Percentiles rank a stretch among this genome's conserved stretches.
phyloP scores from a whole-genome alignment of 306 rosid species.

The Cucurbita moschata region DNA sequence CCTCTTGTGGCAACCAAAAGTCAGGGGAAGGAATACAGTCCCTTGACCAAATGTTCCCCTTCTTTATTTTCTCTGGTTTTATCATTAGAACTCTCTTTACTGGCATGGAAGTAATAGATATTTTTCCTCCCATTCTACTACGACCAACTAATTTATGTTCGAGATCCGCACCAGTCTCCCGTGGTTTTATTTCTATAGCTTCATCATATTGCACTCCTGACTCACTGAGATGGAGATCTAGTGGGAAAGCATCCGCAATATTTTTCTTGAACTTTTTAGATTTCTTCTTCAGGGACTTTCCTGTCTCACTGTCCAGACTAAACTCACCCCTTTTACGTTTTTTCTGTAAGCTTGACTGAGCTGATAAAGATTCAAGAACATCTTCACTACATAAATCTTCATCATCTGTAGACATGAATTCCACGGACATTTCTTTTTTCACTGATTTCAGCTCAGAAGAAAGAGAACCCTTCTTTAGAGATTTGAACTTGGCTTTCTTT shows the following conservation, averaged over 20 bases:
- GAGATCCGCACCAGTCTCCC: constrained; percentile 33
- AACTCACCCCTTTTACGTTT: constrained; percentile 56
- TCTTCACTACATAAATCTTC: constrained; percentile 33
- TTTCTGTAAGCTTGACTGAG: constrained; percentile 39
- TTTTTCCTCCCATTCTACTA: constrained; percentile 78
- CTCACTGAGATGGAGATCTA: constrained; percentile 45
- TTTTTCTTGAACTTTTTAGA: constrained; percentile 65
- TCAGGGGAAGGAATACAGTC: constrained; percentile 87
- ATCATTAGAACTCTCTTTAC: constrained; percentile 61
- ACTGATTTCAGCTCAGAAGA: constrained; percentile 47
- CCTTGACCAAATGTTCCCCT: constrained; percentile 68
- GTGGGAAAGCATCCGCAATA: constrained; percentile 29
- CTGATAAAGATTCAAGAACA: constrained; percentile 32
- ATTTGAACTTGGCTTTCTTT: constrained; percentile 84
- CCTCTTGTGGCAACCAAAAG: constrained; percentile 86
- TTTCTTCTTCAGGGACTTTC: constrained; percentile 44
- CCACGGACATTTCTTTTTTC: constrained; percentile 43
- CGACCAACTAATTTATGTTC: constrained; percentile 60
- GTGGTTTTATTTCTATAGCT: constrained; percentile 34
- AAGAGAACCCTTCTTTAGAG: constrained; percentile 76
- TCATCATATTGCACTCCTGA: constrained; percentile 45
- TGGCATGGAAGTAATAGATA: constrained; percentile 80
- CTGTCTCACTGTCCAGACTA: constrained; percentile 32
- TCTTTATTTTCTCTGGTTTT: constrained; percentile 80
- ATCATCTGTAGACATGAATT: constrained; percentile 56